Evolutionary conservation across 2,329 filamentous ascomycete species (phyloP), one percentile per base, ranked within the genome.

Genomic region (Fusarium sp.): DNA sequence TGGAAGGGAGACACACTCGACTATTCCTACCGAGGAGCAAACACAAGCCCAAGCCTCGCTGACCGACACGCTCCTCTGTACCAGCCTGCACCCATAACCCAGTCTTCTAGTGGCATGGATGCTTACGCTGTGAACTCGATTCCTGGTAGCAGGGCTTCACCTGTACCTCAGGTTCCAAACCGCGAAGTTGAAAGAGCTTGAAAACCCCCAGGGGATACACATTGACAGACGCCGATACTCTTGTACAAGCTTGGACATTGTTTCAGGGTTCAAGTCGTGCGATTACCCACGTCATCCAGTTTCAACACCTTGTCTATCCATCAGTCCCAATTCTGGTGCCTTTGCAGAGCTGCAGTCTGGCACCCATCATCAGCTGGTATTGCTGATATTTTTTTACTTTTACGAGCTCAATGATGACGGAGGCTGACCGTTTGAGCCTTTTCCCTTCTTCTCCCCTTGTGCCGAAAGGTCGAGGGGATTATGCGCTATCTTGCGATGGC

Each of bases 1-100:
- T 92, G 90, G 90, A 91, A 91, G 79, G 87, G 88, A 16, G 88
- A 89, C 69, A 83, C 87, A 1, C 85, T 91, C 65, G 88, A 90
- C 75, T 91, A 90, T 77, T 85, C 83, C 12, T 90, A 89, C 75
- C 84, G 86, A 55, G 82, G 81, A 17, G 81, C 82, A 10, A 84
- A 83, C 64, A 78, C 81, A 8, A 89, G 86, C 75, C 85, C 88
- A 5, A 83, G 82, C 58, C 80, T 87, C 38, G 81, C 81, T 49
- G 84, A 84, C 44, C 82, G 87, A 58, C 86, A 87, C 38, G 84
- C 84, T 51, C 84, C 87, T 31, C 74, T 87, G 35, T 91, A 90
- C 67, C 86, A 86, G 62, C 79, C 85, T 3, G 86, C 88, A 59
- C 84, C 86, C 55, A 83, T 88, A 75, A 70, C 85, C 12, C 72